Evolutionary conservation across 2,329 filamentous ascomycete genomes (phyloP).

Genomic region (Trichophaea hybrida): DNA sequence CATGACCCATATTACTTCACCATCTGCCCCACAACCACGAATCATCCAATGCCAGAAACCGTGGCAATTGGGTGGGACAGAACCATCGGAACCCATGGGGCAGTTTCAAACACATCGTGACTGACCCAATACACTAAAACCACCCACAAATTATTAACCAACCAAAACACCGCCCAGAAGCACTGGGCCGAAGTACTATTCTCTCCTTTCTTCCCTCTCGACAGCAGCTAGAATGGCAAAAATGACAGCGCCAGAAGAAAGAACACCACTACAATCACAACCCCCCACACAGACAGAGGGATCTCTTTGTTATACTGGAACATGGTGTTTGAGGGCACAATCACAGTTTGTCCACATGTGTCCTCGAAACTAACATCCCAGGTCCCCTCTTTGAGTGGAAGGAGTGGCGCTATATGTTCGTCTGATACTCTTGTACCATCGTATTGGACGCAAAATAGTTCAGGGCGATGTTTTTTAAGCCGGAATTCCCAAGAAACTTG

Average conservation of each 20-base stretch:
- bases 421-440: not conserved
- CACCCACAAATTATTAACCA: not conserved
- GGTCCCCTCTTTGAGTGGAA: no score
- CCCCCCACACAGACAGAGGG: not conserved
- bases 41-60: not conserved
- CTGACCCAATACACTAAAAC: not conserved
- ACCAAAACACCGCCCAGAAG: not conserved
- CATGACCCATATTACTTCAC: not conserved
- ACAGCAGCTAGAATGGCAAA: not conserved
- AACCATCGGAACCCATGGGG: not conserved
- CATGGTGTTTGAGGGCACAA: not conserved
- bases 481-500: not conserved
- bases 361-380: not conserved
- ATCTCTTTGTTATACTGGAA: not conserved
- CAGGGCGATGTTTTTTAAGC: not conserved
- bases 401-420: no score
- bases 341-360: not conserved
- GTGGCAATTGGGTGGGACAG: not conserved
- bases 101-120: not conserved
- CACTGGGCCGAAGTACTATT: not conserved
- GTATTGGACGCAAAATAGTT: not conserved
- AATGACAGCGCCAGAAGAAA: not conserved
- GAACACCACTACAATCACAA: not conserved
- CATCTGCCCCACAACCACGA: not conserved
- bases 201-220: not conserved